Conservation (phyloP, 2,329 filamentous ascomycete genomes). For the Akanthomyces muscarius region DNA sequence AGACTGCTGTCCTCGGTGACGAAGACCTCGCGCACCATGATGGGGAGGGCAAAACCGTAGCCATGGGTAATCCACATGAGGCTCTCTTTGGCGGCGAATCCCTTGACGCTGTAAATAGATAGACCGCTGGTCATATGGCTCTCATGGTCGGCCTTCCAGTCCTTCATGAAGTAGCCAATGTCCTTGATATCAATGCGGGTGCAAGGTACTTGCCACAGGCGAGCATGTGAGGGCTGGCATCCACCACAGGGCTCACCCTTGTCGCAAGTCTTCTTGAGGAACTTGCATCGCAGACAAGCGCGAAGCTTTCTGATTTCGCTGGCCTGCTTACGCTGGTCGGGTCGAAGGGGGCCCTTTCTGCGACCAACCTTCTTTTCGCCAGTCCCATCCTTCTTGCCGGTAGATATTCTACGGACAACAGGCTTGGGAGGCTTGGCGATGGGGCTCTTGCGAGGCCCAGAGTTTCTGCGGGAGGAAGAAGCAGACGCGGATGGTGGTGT, state of each 20-base stretch:
- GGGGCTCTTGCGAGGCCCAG: conserved; percentile 70
- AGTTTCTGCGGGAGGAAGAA: conserved; percentile 54
- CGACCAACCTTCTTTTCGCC: conserved; percentile 90
- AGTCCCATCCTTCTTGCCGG: conserved; percentile 72
- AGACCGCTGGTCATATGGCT: conserved; percentile 82
- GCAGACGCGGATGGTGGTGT: conserved; percentile 58
- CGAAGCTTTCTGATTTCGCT: conserved; percentile 94
- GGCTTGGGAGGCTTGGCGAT: conserved; percentile 78
- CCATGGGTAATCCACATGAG: conserved; percentile 93
- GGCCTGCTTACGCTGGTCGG: conserved; percentile 92
- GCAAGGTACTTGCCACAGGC: conserved; percentile 95
- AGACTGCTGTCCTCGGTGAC: conserved; percentile 92
- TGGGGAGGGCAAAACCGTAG: conserved; percentile 87
- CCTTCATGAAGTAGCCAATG: conserved; percentile 97
- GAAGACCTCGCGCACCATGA: conserved; percentile 90
- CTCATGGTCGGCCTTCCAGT: conserved; percentile 97
- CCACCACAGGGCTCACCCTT: conserved; percentile 95
- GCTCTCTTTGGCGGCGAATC: conserved; percentile 63
- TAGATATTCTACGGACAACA: conserved; percentile 73
- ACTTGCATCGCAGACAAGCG: conserved; percentile 93
- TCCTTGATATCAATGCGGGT: conserved; percentile 99
- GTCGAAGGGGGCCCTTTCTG: conserved; percentile 81
- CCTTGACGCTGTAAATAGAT: conserved; percentile 93
- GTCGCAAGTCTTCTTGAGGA: conserved; percentile 98
- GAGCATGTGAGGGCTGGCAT: conserved; percentile 91